Evolutionary conservation across 305 asterid species (phyloP), one percentile per base, ranked within the genome.

Genomic region (Fraxinus sp.): DNA sequence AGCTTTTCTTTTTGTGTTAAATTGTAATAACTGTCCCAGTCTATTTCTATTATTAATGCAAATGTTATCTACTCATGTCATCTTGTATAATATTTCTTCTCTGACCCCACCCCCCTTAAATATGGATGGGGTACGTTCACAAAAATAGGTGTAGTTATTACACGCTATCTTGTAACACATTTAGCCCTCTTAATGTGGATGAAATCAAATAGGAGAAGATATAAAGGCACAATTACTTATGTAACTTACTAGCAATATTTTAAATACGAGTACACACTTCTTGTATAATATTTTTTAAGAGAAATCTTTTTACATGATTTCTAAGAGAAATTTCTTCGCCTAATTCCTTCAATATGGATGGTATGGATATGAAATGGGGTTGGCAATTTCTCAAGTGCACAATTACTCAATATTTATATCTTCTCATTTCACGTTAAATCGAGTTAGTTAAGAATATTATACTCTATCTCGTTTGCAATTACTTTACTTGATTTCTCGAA

Each of bases 1-100:
- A 80, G 80, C 88, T 82, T 86, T 59, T 55, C 82, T 57, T 78
- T 59, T 78, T 59, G 85, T 86, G 89, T 82, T 86, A 35, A 84
- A 26, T 82, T 55, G 86, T 78, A 80, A 79, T 82, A 59, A 76
- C 86, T 70, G 74, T 10, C 55, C 86, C 81, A 4, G 10, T 82
- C 64, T 41, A 26, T 70, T 75, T 82, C 64, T 41, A 26, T 70
- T 75, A 86, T 82, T 84, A 78, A 82, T 88, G 91, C 64, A 55
- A 80, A 83, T 85, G 74, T 55, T 73, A 33, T 76, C 82, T 1
- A 46, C 75, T 76, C 64, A 79, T 79, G 85, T 82, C 89, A 86
- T 79, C 82, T 76, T 76, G 77, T 41, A 64, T 64, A 78, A 44
- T 77, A 80, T 80, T 52, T 52, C 70, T 59, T 57, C 68, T 57